Base-by-base conservation (phyloP, 2,329 filamentous ascomycete species). In the Amesomyces nigricolor region DNA sequence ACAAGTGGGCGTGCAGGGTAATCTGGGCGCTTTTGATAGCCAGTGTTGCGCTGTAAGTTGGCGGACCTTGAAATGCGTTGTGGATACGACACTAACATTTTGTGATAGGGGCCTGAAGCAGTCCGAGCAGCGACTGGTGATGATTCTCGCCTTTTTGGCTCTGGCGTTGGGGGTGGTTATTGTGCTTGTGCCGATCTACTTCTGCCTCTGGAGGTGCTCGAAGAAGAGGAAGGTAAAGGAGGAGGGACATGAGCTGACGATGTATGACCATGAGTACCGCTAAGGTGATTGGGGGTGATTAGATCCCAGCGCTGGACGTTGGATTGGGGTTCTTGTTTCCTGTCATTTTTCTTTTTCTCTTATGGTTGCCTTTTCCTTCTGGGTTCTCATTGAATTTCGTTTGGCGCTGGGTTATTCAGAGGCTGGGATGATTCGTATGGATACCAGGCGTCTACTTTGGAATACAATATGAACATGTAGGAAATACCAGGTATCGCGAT, bases 21-120 rank as follows among this genome's bases (percentile, higher is more conserved):
- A 47, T 64, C 1, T 67, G 65, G 64, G 19, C 65, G 29, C 35
- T 65, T 29, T 47, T 66, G 30, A 22, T 67, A 30, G 52, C 66
- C 19, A 62, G 63, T 26, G 56, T 61, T 22, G 65, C 63, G 16
- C 53, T 67, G 63, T 65, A 51, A 61, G 64, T 64, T 17, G 35
- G 37, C 16, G 39, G 29, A n/a, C 11, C 44, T 39, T 32, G 17
- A 13, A 40, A 30, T 55, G 26, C 35, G n/a, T 14, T 2, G 14
- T 4, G 35, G 26, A 42, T 4, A 26, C 11, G 11, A 37, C 2
- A n/a, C 19, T 43, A 35, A 51, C 47, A 16, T 22, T 17, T n/a
- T 8, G n/a, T 30, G 1, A 47, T 44, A 66, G 64, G 40, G 64
- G 64, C 9, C 43, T 66, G 45, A 58, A 64, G 38, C 26, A 64